A percentile compares a stretch with the other conserved stretches of the same genome.
phyloP scores from a whole-genome alignment of 2,329 filamentous ascomycete species.

The Aspergillus hiratsukae region DNA sequence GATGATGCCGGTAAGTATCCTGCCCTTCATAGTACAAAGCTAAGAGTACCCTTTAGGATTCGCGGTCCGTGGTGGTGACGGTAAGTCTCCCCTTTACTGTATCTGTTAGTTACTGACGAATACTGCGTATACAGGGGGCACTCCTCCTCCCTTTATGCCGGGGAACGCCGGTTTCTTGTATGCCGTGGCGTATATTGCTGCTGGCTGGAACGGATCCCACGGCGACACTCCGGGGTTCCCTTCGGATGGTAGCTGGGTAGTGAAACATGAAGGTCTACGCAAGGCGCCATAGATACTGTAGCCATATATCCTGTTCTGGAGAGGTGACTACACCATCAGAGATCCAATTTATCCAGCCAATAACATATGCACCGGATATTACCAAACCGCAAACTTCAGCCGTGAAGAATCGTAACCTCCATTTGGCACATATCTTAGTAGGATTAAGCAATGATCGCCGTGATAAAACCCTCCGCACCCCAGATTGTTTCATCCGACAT shows the following conservation, averaged over 20 bases:
- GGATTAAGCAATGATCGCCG: not conserved
- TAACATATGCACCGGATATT: not conserved
- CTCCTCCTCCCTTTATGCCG: conserved; percentile 14
- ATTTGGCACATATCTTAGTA: not conserved
- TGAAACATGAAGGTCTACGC: conserved; percentile 8
- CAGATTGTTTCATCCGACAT: not conserved
- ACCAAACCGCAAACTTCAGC: not conserved
- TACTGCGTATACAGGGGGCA: not conserved
- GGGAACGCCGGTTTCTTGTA: conserved; percentile 13
- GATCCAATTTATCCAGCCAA: not conserved
- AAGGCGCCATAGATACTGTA: conserved; percentile 4
- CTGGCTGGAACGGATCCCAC: conserved; percentile 10
- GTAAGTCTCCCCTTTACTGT: not conserved
- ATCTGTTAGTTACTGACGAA: not conserved
- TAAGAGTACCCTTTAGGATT: conserved; percentile 5
- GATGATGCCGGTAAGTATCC: conserved; percentile 12
- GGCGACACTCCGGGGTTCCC: conserved; percentile 11
- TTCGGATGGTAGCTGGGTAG: conserved; percentile 7
- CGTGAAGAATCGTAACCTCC: not conserved
- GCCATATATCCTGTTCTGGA: not conserved
- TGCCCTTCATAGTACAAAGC: not conserved
- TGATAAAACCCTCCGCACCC: conserved; percentile 4
- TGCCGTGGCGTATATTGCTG: conserved; percentile 15
- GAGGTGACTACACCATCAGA: not conserved
- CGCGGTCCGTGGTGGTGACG: conserved; percentile 11